Evolutionary conservation across 2,329 filamentous ascomycete genomes (phyloP).

Genomic region (Cadophora luteo-olivacea): DNA sequence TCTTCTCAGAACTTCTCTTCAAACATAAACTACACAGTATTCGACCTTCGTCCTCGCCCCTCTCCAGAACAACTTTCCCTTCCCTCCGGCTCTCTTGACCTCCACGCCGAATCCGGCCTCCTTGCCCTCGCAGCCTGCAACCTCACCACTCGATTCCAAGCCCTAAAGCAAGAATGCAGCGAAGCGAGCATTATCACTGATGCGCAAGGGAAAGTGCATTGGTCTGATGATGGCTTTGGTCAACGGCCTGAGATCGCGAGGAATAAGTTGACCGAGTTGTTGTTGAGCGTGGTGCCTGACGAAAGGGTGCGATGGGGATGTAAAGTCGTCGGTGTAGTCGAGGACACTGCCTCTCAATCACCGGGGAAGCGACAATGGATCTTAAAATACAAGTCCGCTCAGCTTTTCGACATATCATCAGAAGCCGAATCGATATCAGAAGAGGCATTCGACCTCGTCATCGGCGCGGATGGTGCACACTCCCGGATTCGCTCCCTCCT

Average conservation of each 20-base stretch:
- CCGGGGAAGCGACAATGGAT: not conserved
- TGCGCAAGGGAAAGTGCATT: constrained; percentile 47
- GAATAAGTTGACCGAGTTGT: constrained; percentile 25
- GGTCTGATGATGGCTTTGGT: constrained; percentile 13
- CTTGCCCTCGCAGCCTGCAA: constrained; percentile 53
- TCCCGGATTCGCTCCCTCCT: constrained; percentile 45
- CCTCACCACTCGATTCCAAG: constrained; percentile 51
- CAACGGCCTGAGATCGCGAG: constrained; percentile 27
- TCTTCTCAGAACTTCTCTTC: not conserved
- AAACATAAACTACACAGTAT: constrained; percentile 24
- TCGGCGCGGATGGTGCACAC: constrained; percentile 54
- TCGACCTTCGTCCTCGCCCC: constrained; percentile 29
- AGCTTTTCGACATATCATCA: not conserved
- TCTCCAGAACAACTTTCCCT: not conserved
- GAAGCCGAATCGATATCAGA: not conserved
- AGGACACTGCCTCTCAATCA: not conserved
- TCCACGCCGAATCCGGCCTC: constrained; percentile 55
- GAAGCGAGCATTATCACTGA: constrained; percentile 47
- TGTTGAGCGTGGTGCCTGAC: constrained; percentile 14
- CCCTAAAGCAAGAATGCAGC: constrained; percentile 40
- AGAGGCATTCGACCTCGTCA: constrained; percentile 45
- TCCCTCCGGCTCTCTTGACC: constrained; percentile 54
- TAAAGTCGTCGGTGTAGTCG: constrained; percentile 21
- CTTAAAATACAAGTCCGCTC: not conserved
- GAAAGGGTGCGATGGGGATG: constrained; percentile 25